phyloP scores from a whole-genome alignment of 169 alveolate genomes.

The Theileria parva region DNA sequence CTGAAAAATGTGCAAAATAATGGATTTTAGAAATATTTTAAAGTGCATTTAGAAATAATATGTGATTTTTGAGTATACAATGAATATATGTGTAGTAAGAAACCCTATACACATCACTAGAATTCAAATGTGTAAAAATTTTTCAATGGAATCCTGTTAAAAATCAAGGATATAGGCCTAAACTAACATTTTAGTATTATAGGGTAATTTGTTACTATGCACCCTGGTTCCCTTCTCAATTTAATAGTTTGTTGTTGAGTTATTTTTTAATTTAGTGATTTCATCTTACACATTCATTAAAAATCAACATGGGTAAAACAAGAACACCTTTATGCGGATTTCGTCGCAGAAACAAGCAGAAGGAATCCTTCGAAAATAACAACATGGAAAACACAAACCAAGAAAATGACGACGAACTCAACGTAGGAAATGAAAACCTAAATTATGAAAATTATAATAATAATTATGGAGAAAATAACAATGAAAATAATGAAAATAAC shows the following conservation, averaged over 20 bases:
- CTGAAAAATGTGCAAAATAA: conserved; percentile 14
- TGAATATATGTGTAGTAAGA: not conserved
- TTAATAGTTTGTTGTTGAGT: not conserved
- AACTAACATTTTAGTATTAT: not conserved
- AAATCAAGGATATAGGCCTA: not conserved
- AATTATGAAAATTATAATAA: not conserved
- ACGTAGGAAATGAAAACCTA: conserved; percentile 2
- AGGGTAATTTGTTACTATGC: conserved; percentile 14
- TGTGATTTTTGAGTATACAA: not conserved
- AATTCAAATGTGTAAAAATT: not conserved
- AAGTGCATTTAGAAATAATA: conserved; percentile 18
- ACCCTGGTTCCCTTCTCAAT: conserved; percentile 20
- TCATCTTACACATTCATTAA: conserved; percentile 6
- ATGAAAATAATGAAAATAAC: not conserved
- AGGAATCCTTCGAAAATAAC: conserved; percentile 33
- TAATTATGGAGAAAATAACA: not conserved
- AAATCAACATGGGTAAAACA: conserved; percentile 18
- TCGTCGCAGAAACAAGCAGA: conserved; percentile 37
- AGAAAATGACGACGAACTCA: conserved; percentile 58
- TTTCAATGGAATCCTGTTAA: not conserved
- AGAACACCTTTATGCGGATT: conserved; percentile 52
- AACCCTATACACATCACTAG: not conserved
- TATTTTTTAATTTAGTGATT: conserved; percentile 2
- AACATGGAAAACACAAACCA: conserved; percentile 34
- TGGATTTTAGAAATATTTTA: conserved; percentile 30